Base-by-base conservation (phyloP, 768 basidiomycete species). In the Lactarius tabidus region DNA sequence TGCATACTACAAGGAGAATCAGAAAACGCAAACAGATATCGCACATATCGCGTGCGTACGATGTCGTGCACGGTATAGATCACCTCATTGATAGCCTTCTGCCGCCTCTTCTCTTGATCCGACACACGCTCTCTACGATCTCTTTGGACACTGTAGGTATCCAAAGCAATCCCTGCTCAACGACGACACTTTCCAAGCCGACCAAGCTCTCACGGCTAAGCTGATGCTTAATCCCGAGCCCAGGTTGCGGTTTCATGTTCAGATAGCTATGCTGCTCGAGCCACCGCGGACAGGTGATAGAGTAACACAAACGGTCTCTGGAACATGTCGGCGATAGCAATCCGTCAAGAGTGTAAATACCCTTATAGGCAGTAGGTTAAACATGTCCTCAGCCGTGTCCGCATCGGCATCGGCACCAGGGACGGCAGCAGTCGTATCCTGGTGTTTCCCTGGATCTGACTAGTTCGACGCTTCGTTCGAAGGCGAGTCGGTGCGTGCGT, bases 71-170 rank as follows among this genome's bases (percentile, higher is more conserved):
- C 97, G 9, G 97, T 99, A 70, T 88, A 88, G 38, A 88, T 88
- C 39, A 97, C 93, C 78, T 99, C 97, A 73, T 98, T 98, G 79
- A 99, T 98, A 26, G 93, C 93, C 75, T 99, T 97, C 74, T 98
- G 96, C 1, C 96, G 84, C 75, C 85, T 95, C 83, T 95, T 97
- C 81, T 99, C 96, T 29, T 81, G 81, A 64, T 97, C 95, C 5
- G 90, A 90, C 28, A 90, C 28, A 98, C 94, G 72, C 89, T 91
- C 71, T 95, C 92, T 36, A 91, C 87, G 43, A 99, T 87, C 74
- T 98, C 95, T 74, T 91, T 87, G 6, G 97, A 93, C 2, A 99
- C 97, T 0, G 94, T 91, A 74, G 98, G 95, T 55, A 96, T 89
- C 97, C 97, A 98, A 4, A 98, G 79, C 20, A 90, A 89, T 1